Evolutionary conservation across 768 basidiomycete genomes (phyloP).

Genomic region (Mycena filopes): DNA sequence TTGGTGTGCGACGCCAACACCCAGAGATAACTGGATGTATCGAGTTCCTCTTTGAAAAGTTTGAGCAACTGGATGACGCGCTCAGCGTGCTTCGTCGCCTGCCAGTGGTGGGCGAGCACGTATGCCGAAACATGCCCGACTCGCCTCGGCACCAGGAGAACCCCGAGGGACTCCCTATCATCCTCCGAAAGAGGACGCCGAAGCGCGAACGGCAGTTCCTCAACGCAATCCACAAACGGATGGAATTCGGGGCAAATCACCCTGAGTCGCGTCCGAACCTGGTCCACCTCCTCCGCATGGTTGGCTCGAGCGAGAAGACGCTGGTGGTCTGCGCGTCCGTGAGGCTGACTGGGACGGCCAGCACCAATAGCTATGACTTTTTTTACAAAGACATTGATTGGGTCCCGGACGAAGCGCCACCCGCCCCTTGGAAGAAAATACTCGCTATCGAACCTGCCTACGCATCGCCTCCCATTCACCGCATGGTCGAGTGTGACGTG

Average conservation of each 20-base stretch:
- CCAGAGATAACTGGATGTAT: neutral
- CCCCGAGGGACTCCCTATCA: conserved; percentile 8
- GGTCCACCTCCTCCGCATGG: conserved; percentile 11
- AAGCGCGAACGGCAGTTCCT: conserved; percentile 8
- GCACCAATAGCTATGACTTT: conserved; percentile 22
- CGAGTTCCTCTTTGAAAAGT: conserved; percentile 20
- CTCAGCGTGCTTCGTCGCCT: conserved; percentile 6
- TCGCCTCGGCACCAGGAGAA: neutral
- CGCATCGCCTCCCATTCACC: neutral
- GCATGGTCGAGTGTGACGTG: conserved; percentile 17
- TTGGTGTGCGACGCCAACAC: conserved; percentile 5
- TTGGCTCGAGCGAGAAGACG: conserved; percentile 6
- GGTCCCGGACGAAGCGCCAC: neutral
- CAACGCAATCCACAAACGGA: conserved; percentile 10
- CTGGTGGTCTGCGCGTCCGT: conserved; percentile 16
- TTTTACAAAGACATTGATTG: conserved; percentile 15
- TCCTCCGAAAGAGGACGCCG: neutral
- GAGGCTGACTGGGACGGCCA: conserved; percentile 6
- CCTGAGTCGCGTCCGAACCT: conserved; percentile 22
- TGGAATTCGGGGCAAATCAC: conserved; percentile 7
- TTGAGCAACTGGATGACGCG: conserved; percentile 16
- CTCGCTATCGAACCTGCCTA: conserved; percentile 9
- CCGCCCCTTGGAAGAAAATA: neutral
- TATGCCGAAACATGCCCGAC: conserved; percentile 4
- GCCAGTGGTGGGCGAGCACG: conserved; percentile 10